Base-by-base conservation (phyloP, 2,329 filamentous ascomycete genomes). In the Ceratocystiopsis brevicomis region DNA sequence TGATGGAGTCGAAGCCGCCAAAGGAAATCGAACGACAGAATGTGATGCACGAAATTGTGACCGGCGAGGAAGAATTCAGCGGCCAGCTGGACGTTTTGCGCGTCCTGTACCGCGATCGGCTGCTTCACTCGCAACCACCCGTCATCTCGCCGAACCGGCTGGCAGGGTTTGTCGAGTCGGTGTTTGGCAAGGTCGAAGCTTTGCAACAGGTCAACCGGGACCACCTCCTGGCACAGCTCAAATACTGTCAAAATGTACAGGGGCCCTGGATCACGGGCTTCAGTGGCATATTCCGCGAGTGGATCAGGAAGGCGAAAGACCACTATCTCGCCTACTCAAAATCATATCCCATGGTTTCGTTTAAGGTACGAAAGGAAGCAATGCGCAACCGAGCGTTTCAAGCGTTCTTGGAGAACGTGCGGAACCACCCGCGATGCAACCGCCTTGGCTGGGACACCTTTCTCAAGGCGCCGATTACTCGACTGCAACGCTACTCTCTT, bases 231-330 rank as follows among this genome's bases (percentile, higher is more conserved):
- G 81, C 88, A 2, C 88, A 95, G 58, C 72, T 98, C 53, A 96
- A 96, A 56, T 98, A 96, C 57, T 77, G 90, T 21, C 90, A 98
- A 58, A 82, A 90, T 54, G 90, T 96, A 57, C 88, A 98, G 62
- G 90, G 90, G 0, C 90, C 90, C 0, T 98, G 86, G 77, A 79
- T 98, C 46, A 69, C 74, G 13, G 90, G 90, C 3, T 95, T 95
- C 61, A 95, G 87, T 56, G 90, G 96, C 55, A 84, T 98, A 41
- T 96, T 98, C 66, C 71, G 90, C 46, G 90, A 98, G 62, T 98
- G 90, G 90, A 94, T 96, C 48, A 76, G 90, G 49, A 96, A 95
- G 59, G 90, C 90, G 32, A 85, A 80, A 58, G 66, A 71, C 3
- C 80, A 84, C 12, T 98, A 96, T 57, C 77, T 95, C 47, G 86